A percentile compares a stretch with the other conserved stretches of the same genome.
These are phyloP conservation scores for Chloris gayana DNA, from an alignment of 176 grass and related monocot genomes.

Conservation along the genomic window DNA sequence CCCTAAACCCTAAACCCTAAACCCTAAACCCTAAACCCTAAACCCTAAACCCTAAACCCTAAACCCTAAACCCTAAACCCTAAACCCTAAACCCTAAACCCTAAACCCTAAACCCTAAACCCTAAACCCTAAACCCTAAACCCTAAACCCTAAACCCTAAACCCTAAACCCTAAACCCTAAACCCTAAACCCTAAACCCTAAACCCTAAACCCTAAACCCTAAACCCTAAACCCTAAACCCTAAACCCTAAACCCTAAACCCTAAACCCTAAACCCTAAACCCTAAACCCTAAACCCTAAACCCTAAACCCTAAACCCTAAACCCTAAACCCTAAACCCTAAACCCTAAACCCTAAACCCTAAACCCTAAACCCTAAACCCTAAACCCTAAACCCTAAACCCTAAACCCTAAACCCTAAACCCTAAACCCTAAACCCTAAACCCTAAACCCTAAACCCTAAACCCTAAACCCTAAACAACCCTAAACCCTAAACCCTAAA, in stretches of 20 bases:
- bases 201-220: constrained; percentile 33
- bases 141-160: constrained; percentile 46
- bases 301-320: constrained; percentile 9
- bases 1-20: constrained; percentile 44
- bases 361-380: constrained; percentile 30
- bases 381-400: constrained; percentile 26
- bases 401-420: constrained; percentile 25
- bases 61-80: constrained; percentile 33
- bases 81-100: constrained; percentile 45
- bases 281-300: constrained; percentile 26
- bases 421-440: constrained; percentile 21
- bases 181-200: constrained; percentile 23
- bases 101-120: constrained; percentile 37
- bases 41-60: constrained; percentile 36
- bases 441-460: constrained; percentile 28
- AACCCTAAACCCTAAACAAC: neutral
- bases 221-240: constrained; percentile 33
- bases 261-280: constrained; percentile 26
- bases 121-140: constrained; percentile 43
- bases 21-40: constrained; percentile 41
- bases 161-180: constrained; percentile 46
- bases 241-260: constrained; percentile 26
- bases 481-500: constrained; percentile 29
- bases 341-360: constrained; percentile 29
- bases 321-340: constrained; percentile 2